Evolutionary conservation across 805 yeast species (phyloP), one percentile per base, ranked within the genome.

Genomic region (Cyberlindnera sargentensis): DNA sequence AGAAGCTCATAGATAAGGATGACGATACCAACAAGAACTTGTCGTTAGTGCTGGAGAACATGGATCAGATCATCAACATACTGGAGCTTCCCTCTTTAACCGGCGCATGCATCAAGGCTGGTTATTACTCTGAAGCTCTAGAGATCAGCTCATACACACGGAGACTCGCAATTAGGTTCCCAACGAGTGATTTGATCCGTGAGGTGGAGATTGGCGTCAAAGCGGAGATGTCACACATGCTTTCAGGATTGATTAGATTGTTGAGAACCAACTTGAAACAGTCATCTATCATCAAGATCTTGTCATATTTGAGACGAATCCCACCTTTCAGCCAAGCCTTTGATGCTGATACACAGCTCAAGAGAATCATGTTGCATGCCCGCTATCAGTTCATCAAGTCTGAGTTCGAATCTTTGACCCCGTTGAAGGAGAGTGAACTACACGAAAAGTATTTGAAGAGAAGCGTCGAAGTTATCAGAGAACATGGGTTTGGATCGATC

Each of bases 81-180:
- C 67, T 91, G 51, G 95, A 87, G 56, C 66, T 93, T 31, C 97
- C 99, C 1, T 73, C 95, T 2, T 61, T 91, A 39, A 80, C 91
- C 31, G 73, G 80, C 39, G 79, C 90, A n/a, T 87, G 97, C 62
- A 86, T 90, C 8, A 71, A 78, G 39, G 82, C 84, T 38, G 96
- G 96, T 0, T 85, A 84, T 56, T 93, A 90, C 58, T 84, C 88
- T 31, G 95, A 89, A 56, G 89, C 96, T 8, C 73, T 91, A 31
- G 95, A 91, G 59, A 75, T 91, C 10, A 83, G 89, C 9, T 74
- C 84, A 29, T 80, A 85, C 54, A 79, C 84, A 1, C 74, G 82
- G 48, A 72, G 95, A 43, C 67, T 93, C 25, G 67, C 73, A 1
- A 76, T 80, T 15, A 70, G 95, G 46, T 90, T 82, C 60, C 86